Conservation (phyloP, 2,329 filamentous ascomycete species). For the Claviceps fusiformis region DNA sequence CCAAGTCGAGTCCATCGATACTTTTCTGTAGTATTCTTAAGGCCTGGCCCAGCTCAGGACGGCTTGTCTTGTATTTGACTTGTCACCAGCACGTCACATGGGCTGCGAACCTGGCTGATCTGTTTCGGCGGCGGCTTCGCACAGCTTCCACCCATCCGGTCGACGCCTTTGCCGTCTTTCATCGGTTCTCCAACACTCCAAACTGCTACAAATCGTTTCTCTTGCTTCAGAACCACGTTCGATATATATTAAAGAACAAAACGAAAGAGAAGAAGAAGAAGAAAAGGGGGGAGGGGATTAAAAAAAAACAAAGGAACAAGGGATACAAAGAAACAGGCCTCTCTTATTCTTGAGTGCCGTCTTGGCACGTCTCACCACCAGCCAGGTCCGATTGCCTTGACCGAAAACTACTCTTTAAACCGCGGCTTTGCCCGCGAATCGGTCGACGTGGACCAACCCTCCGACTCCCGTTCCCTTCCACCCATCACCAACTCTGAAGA, state of each 20-base stretch:
- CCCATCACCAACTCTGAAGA: constrained; percentile 42
- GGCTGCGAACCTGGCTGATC: not conserved
- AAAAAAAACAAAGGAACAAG: too few species aligned
- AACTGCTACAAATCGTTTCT: too few species aligned
- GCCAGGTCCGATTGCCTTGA: constrained; percentile 3
- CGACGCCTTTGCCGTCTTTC: not conserved
- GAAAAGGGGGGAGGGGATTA: too few species aligned
- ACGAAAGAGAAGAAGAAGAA: too few species aligned
- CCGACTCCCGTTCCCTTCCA: constrained; percentile 18
- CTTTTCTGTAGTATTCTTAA: not conserved
- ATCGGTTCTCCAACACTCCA: not conserved
- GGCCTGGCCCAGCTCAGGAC: not conserved
- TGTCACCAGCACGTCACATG: constrained; percentile 1
- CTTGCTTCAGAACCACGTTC: not conserved
- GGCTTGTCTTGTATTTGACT: not conserved
- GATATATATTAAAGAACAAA: too few species aligned
- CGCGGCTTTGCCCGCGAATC: constrained; percentile 28
- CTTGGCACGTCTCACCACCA: not conserved
- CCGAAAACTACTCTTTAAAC: constrained; percentile 8
- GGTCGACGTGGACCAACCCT: constrained; percentile 27
- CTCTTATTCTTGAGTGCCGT: constrained; percentile 8
- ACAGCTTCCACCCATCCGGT: not conserved
- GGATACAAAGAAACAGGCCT: too few species aligned
- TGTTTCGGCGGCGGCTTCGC: not conserved
- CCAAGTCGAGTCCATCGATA: not conserved